Conservation (phyloP, 495 filamentous ascomycete genomes). For the Penicillium odoratum region DNA sequence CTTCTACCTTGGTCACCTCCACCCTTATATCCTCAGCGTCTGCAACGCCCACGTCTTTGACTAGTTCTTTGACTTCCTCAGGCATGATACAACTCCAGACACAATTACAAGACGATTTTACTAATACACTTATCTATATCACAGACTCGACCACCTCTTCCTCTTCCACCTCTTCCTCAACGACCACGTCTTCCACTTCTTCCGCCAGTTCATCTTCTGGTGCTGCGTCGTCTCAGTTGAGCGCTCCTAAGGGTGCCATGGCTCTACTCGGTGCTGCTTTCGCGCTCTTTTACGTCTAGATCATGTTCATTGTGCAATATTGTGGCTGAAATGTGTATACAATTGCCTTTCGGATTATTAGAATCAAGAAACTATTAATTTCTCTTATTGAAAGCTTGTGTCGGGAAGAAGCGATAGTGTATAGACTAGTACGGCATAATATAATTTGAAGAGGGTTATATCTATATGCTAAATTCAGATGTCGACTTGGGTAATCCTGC, state of each 20-base stretch:
- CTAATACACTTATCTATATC: background rate
- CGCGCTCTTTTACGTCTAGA: constrained; percentile 13
- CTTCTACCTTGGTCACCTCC: constrained; percentile 10
- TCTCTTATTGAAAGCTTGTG: background rate
- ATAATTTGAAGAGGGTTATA: background rate
- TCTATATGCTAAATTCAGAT: too few species aligned
- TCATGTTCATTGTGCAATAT: constrained; percentile 4
- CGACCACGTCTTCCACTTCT: background rate
- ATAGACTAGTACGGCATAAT: background rate
- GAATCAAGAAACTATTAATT: background rate
- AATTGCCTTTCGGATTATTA: background rate
- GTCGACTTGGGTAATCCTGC: too few species aligned
- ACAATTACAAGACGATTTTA: background rate
- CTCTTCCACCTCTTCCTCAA: background rate
- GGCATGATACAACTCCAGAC: constrained; percentile 17
- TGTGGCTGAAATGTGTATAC: background rate
- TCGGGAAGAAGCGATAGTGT: background rate
- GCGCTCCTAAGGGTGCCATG: constrained; percentile 8
- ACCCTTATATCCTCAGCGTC: constrained; percentile 10
- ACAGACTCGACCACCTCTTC: background rate
- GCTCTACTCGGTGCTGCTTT: constrained; percentile 16
- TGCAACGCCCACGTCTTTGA: constrained; percentile 7
- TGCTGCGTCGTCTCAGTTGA: constrained; percentile 12
- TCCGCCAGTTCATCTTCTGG: constrained; percentile 1
- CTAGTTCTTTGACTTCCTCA: constrained; percentile 15